phyloP scores from a whole-genome alignment of 2,329 filamentous ascomycete species.

The Ophiostoma piceae region DNA sequence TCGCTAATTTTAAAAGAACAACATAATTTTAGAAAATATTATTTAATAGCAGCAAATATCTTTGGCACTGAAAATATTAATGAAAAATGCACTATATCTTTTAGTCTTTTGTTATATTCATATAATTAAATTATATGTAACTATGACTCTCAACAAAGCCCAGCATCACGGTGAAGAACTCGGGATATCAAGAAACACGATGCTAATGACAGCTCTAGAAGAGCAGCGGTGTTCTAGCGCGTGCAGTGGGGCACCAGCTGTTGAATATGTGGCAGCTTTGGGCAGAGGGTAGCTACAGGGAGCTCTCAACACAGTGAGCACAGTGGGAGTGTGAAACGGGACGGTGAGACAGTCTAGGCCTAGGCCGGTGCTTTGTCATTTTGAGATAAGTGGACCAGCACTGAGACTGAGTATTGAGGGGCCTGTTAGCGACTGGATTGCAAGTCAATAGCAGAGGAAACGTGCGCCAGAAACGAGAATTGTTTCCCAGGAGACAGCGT shows the following conservation, averaged over 20 bases:
- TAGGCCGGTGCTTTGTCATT: slow-evolving; percentile 14
- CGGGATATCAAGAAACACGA: neutral
- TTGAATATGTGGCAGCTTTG: neutral
- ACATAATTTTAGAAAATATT: no score
- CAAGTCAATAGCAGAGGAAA: neutral
- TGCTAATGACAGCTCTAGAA: neutral
- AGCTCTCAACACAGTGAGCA: neutral
- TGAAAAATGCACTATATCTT: no score
- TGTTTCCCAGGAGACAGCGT: slow-evolving; percentile 23
- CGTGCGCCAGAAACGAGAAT: neutral
- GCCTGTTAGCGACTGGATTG: neutral
- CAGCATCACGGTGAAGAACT: neutral
- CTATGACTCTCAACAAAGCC: neutral
- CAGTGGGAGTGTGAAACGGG: slow-evolving; percentile 5
- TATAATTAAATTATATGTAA: no score
- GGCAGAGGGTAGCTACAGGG: neutral
- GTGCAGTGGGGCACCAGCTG: neutral
- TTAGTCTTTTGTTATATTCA: no score
- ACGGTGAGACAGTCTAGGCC: slow-evolving; percentile 18
- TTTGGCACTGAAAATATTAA: no score
- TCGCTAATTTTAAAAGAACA: no score
- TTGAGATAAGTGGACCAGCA: slow-evolving; percentile 8
- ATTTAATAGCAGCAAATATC: no score
- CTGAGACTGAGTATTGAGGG: no score
- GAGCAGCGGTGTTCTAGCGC: neutral